Evolutionary conservation across 2,329 filamentous ascomycete genomes (phyloP), one percentile per base, ranked within the genome.

Genomic region (Exophiala mesophila): DNA sequence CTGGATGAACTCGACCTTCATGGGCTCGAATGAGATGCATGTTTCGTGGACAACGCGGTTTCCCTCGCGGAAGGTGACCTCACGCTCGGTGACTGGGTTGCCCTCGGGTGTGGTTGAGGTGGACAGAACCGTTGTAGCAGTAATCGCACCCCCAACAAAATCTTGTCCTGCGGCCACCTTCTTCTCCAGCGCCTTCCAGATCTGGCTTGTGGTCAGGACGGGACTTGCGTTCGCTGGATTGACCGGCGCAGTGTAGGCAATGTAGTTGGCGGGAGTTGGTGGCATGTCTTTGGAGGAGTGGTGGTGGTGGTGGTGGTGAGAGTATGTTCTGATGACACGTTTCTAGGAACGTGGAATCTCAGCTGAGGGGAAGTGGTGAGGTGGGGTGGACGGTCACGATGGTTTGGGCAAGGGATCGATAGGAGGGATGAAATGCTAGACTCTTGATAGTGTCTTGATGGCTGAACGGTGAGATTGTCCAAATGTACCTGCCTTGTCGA

Each of bases 171-270:
- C 49, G 7, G 47, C 47, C 30, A 61, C 49, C 43, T 62, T 62
- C 12, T 46, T 46, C 20, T 56, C 45, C 1, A 62, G 53, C 3
- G 60, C 63, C 1, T 55, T 50, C 64, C 64, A 67, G 34, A 67
- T 49, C 53, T 68, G 63, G 1, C 54, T 41, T n/a, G 32, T 38
- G 2, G 56, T 59, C n/a, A 68, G 55, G 3, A 52, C 35, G 2
- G 57, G 59, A 16, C 46, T 53, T 5, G 50, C 47, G 1, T 55
- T 56, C 2, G 59, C 36, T 29, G 63, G 60, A 43, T 67, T 68
- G 50, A 68, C 58, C 2, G 58, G 57, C 2, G 60, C 56, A 6
- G 63, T 66, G 55, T 58, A 65, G 30, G 63, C 62, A 45, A 64
- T 39, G 49, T 64, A 59, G 50, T 62, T 62, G 16, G 59, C 44